These are phyloP conservation scores for Cercospora zeae-maydis DNA, from an alignment of 2,329 filamentous ascomycete genomes.

Conservation along the genomic window DNA sequence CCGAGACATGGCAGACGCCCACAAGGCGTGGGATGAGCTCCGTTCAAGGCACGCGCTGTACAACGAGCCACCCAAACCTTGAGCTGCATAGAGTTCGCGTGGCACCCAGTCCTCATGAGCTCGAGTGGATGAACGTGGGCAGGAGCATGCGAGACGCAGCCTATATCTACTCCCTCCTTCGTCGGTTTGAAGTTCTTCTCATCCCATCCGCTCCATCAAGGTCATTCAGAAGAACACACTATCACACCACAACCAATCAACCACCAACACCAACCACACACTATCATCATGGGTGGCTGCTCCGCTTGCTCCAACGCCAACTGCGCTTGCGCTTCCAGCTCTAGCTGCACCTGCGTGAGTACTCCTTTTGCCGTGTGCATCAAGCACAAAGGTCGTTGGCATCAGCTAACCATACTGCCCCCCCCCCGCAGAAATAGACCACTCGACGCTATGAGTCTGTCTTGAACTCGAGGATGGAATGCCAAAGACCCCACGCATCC, in stretches of 20 bases:
- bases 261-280: constrained; percentile 15
- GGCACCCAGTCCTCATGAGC: constrained; percentile 19
- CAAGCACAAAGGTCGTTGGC: not conserved
- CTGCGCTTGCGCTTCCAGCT: constrained; percentile 30
- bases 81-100: constrained; percentile 22
- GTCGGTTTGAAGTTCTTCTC: constrained; percentile 15
- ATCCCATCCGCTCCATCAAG: constrained; percentile 23
- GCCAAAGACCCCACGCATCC: constrained; percentile 16
- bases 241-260: constrained; percentile 21
- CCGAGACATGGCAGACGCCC: constrained; percentile 13
- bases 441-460: constrained; percentile 10
- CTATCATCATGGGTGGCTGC: constrained; percentile 35
- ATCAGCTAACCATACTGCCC: not conserved
- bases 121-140: constrained; percentile 14
- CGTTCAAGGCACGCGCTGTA: constrained; percentile 16
- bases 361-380: not conserved
- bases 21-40: constrained; percentile 25
- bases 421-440: constrained; percentile 11
- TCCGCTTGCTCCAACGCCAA: constrained; percentile 31
- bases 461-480: constrained; percentile 16
- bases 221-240: constrained; percentile 19
- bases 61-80: constrained; percentile 17
- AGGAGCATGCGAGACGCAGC: constrained; percentile 2
- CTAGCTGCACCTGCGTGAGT: constrained; percentile 35
- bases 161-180: constrained; percentile 24